Percentiles rank a stretch among this genome's conserved stretches.
These are phyloP conservation scores for Ashbya aceris DNA, from an alignment of 1,139 yeast genomes.

Conservation along the genomic window DNA sequence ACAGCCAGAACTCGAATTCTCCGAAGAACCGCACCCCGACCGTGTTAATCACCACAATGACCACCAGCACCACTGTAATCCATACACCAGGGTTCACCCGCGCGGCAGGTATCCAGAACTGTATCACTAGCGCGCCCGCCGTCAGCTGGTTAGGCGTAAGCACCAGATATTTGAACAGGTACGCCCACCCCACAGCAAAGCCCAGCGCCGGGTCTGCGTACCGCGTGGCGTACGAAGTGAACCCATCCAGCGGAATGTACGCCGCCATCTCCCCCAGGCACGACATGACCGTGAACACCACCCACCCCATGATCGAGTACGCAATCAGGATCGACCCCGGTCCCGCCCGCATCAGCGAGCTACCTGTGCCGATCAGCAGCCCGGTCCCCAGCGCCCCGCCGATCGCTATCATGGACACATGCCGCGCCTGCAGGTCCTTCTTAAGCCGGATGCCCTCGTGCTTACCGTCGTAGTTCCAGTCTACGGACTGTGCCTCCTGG, in stretches of 20 bases:
- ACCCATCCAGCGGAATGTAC: slow-evolving; percentile 61
- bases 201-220: slow-evolving; percentile 65
- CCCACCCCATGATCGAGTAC: slow-evolving; percentile 50
- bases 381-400: slow-evolving; percentile 59
- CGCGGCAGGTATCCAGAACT: slow-evolving; percentile 42
- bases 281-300: slow-evolving; percentile 61
- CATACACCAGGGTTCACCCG: slow-evolving; percentile 43
- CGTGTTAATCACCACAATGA: slow-evolving; percentile 44
- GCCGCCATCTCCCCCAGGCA: slow-evolving; percentile 73
- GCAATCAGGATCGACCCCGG: slow-evolving; percentile 60
- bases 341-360: slow-evolving; percentile 55
- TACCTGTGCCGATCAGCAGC: slow-evolving; percentile 60
- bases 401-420: slow-evolving; percentile 64
- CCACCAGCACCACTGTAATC: slow-evolving; percentile 39
- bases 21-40: slow-evolving; percentile 51
- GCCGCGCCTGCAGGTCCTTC: slow-evolving; percentile 58
- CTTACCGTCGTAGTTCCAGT: slow-evolving; percentile 19
- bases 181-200: slow-evolving; percentile 64
- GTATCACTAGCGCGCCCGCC: slow-evolving; percentile 31
- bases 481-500: not conserved
- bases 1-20: slow-evolving; percentile 61
- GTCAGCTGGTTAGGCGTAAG: slow-evolving; percentile 55
- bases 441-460: slow-evolving; percentile 48
- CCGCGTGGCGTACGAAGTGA: slow-evolving; percentile 59
- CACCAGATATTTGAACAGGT: slow-evolving; percentile 53